phyloP scores from a whole-genome alignment of 257 asterid species.

The Fraxinus americana region DNA sequence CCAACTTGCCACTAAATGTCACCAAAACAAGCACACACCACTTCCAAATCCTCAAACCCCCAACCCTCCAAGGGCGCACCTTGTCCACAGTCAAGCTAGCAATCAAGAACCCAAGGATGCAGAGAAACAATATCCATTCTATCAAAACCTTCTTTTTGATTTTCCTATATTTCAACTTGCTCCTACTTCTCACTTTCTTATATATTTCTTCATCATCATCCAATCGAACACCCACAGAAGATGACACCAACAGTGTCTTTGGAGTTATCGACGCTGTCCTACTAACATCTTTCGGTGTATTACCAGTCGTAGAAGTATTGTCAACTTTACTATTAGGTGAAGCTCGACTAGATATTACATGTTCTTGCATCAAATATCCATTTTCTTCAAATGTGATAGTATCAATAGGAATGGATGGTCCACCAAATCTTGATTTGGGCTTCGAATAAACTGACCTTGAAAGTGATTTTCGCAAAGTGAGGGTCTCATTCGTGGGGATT shows the following conservation, averaged over 20 bases:
- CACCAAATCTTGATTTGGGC: constrained; percentile 91
- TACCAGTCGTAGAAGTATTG: constrained; percentile 15
- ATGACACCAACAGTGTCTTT: constrained; percentile 56
- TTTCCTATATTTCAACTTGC: constrained; percentile 55
- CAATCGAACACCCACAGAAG: constrained; percentile 52
- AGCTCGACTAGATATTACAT: constrained; percentile 39
- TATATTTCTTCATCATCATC: constrained; percentile 73
- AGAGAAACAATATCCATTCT: constrained; percentile 70
- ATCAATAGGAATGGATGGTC: constrained; percentile 54
- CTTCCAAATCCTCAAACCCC: constrained; percentile 65
- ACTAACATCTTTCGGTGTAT: constrained; percentile 38
- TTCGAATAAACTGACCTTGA: constrained; percentile 66
- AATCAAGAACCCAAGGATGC: constrained; percentile 53
- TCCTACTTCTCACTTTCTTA: constrained; percentile 73
- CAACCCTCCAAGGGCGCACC: constrained; percentile 36
- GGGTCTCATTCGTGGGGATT: constrained; percentile 54
- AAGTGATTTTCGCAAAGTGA: constrained; percentile 53
- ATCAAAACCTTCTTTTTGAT: constrained; percentile 57
- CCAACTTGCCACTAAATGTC: constrained; percentile 70
- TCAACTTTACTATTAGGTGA: constrained; percentile 49
- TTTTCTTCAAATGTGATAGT: constrained; percentile 36
- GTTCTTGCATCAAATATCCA: constrained; percentile 27
- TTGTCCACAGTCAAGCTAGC: constrained; percentile 54
- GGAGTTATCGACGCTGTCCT: constrained; percentile 49
- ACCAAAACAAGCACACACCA: constrained; percentile 79